A percentile compares a stretch with the other conserved stretches of the same genome.
Conservation (phyloP, 179 eudicot species). For the Patellifolia procumbens region DNA sequence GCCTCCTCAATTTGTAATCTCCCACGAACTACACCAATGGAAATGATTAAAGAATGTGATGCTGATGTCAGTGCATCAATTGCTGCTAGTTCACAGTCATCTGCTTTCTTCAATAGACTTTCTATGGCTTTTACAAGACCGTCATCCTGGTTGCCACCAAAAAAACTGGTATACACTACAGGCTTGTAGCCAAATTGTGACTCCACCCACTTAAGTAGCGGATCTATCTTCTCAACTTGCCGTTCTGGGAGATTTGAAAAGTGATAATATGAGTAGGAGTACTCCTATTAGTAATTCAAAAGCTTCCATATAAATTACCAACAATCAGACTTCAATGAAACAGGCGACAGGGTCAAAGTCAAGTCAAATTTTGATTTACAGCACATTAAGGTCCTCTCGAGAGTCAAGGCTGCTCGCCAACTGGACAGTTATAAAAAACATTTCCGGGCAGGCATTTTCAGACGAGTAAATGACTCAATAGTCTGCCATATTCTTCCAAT, state of each 20-base stretch:
- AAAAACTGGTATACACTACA: constrained; percentile 66
- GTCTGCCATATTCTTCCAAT: not conserved
- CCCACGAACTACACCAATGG: constrained; percentile 66
- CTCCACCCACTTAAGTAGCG: constrained; percentile 81
- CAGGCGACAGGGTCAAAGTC: not conserved
- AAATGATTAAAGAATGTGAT: constrained; percentile 70
- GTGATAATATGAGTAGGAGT: constrained; percentile 1
- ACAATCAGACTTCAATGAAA: not conserved
- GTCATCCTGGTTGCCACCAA: constrained; percentile 86
- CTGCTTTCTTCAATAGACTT: constrained; percentile 57
- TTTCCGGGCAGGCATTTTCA: not conserved
- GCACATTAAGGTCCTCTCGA: not conserved
- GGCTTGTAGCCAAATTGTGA: constrained; percentile 89
- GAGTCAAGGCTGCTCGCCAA: not conserved
- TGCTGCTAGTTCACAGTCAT: constrained; percentile 84
- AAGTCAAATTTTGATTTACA: not conserved
- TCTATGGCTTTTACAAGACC: constrained; percentile 73
- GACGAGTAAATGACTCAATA: not conserved
- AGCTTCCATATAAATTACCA: not conserved
- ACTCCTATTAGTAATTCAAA: not conserved
- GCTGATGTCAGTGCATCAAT: constrained; percentile 91
- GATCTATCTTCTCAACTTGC: constrained; percentile 84
- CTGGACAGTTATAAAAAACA: not conserved
- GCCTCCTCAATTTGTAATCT: constrained; percentile 78
- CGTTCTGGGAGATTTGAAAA: constrained; percentile 43